phyloP scores from a whole-genome alignment of 192 early-diverging fungal genomes.

The Cetraspora pellucida region DNA sequence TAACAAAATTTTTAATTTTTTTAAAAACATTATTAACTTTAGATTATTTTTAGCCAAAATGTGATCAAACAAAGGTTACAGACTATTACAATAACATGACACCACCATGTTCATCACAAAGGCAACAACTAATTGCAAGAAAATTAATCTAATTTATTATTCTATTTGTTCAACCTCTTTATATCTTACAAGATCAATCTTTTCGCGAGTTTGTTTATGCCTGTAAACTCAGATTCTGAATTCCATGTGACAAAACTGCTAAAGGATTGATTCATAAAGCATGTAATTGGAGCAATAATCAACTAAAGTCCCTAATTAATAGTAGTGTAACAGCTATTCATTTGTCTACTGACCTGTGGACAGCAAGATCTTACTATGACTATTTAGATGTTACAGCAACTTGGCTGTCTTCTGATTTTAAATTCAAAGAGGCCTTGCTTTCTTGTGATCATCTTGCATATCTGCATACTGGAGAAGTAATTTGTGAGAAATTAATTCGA shows the following conservation, averaged over 20 bases:
- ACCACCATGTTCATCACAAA: not conserved
- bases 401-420: not conserved
- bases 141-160: conserved; percentile 11
- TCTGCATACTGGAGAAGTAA: not conserved
- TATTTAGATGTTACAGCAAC: not conserved
- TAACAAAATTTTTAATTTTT: no score
- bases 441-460: not conserved
- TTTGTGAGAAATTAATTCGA: not conserved
- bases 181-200: conserved; percentile 12
- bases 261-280: not conserved
- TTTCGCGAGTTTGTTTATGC: conserved; percentile 8
- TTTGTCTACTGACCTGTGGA: not conserved
- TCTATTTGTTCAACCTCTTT: conserved; percentile 4
- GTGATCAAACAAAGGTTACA: conserved; percentile 10
- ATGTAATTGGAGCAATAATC: not conserved
- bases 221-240: not conserved
- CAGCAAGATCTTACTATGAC: not conserved
- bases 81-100: not conserved
- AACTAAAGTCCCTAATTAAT: not conserved
- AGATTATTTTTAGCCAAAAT: conserved; percentile 10
- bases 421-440: not conserved
- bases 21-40: not conserved
- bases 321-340: not conserved
- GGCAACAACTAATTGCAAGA: conserved; percentile 12
- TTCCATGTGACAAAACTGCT: conserved; percentile 10